A percentile compares a stretch with the other conserved stretches of the same genome.
phyloP scores from a whole-genome alignment of 768 basidiomycete species.

The Kwoniella europaea region DNA sequence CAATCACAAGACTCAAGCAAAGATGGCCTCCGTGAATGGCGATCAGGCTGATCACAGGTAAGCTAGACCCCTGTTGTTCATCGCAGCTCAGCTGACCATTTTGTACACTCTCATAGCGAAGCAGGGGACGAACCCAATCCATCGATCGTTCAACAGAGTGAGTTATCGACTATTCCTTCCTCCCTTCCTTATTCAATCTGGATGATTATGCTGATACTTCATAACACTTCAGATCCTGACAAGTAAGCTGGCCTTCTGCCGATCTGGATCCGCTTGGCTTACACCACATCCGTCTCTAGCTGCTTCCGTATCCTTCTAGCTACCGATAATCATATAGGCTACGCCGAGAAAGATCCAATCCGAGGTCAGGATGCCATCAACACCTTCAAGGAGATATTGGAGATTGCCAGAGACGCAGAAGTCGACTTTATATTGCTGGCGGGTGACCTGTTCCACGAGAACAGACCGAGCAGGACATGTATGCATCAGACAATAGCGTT shows the following conservation, averaged over 20 bases:
- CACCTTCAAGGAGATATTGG: constrained; percentile 90
- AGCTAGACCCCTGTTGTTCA: no score
- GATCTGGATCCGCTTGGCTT: constrained; percentile 28
- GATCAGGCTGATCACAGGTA: constrained; percentile 17
- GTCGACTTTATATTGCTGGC: constrained; percentile 95
- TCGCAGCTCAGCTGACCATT: background rate
- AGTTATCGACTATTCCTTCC: constrained; percentile 18
- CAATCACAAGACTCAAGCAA: background rate
- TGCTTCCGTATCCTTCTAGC: constrained; percentile 75
- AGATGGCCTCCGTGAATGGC: constrained; percentile 18
- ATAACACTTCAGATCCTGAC: constrained; percentile 37
- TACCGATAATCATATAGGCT: constrained; percentile 95
- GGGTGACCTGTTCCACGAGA: constrained; percentile 97
- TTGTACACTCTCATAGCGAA: constrained; percentile 1
- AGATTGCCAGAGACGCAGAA: constrained; percentile 76
- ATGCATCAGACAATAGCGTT: constrained; percentile 87
- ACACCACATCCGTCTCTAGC: constrained; percentile 30
- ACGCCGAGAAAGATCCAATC: constrained; percentile 89
- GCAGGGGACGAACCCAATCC: constrained; percentile 32
- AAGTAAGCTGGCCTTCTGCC: constrained; percentile 30
- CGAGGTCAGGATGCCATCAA: constrained; percentile 94
- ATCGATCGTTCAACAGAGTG: constrained; percentile 41
- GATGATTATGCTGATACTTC: background rate
- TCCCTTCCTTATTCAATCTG: background rate
- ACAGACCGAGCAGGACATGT: constrained; percentile 87